A percentile compares a stretch with the other conserved stretches of the same genome.
Evolutionary conservation across 139 green algal genomes (phyloP).

Genomic region (Chlamydomonas sp.): DNA sequence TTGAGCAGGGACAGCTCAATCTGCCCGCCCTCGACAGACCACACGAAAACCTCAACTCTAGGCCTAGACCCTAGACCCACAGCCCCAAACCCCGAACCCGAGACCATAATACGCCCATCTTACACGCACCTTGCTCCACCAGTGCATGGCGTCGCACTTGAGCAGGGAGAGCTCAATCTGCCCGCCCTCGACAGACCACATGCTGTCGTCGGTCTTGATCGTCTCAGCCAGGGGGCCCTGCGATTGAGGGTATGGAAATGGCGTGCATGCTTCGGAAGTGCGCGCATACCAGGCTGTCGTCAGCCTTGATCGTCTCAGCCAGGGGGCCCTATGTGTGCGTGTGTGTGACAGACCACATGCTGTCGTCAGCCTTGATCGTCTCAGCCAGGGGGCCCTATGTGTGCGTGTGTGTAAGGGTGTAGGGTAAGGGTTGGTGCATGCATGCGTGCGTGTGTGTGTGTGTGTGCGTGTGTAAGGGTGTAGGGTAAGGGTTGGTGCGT

Average conservation of each 20-base stretch:
- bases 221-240: slow-evolving; percentile 69
- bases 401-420: no score
- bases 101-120: slow-evolving; percentile 4
- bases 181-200: slow-evolving; percentile 72
- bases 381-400: slow-evolving; percentile 73
- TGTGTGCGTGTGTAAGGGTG: no score
- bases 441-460: no score
- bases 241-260: no score
- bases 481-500: no score
- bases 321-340: slow-evolving; percentile 83
- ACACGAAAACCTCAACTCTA: no score
- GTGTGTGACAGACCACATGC: no score
- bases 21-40: slow-evolving; percentile 32
- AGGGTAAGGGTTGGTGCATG: no score
- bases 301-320: slow-evolving; percentile 60
- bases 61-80: no score
- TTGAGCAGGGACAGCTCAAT: slow-evolving; percentile 86
- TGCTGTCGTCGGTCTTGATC: slow-evolving; percentile 80
- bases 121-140: slow-evolving; percentile 86
- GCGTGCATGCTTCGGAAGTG: no score
- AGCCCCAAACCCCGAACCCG: slow-evolving; percentile 1
- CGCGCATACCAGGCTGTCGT: slow-evolving; percentile 87
- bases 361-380: slow-evolving; percentile 78
- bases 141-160: slow-evolving; percentile 87
- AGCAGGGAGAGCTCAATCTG: slow-evolving; percentile 72